A percentile compares a stretch with the other conserved stretches of the same genome.
Conservation (phyloP, 73 alveolate species). For the Paramecium sexaurelia region DNA sequence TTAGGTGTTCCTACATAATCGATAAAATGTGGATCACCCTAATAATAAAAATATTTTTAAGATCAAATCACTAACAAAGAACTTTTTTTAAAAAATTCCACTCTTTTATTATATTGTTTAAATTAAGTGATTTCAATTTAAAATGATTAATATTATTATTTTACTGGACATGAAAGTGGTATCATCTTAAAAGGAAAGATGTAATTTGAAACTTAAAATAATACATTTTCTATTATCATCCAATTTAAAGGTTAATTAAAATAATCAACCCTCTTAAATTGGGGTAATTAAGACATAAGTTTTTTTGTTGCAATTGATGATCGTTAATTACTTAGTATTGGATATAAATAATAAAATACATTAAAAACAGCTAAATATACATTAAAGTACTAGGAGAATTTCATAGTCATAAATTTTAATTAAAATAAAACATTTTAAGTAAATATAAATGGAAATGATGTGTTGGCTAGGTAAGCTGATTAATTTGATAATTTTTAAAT, state of each 20-base stretch:
- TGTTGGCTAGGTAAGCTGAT: not conserved
- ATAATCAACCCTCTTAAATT: not conserved
- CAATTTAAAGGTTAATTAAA: not conserved
- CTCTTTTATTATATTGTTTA: not conserved
- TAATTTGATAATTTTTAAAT: not conserved
- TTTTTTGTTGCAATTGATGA: not conserved
- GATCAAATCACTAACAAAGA: not conserved
- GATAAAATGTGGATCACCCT: not conserved
- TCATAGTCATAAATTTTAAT: not conserved
- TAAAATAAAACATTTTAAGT: not conserved
- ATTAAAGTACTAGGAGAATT: not conserved
- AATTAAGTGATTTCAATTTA: not conserved
- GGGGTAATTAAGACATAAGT: not conserved
- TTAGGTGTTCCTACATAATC: conserved; percentile 11
- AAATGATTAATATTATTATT: conserved; percentile 40
- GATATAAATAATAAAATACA: not conserved
- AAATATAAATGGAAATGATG: not conserved
- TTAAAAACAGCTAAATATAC: conserved; percentile 5
- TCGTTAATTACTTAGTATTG: not conserved
- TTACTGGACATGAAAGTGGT: conserved; percentile 6
- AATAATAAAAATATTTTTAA: not conserved
- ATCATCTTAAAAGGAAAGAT: not conserved
- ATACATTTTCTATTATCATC: not conserved
- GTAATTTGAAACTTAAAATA: not conserved
- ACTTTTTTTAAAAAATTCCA: not conserved